Conservation (phyloP, 2,329 filamentous ascomycete species). For the Talaromyces sp. region DNA sequence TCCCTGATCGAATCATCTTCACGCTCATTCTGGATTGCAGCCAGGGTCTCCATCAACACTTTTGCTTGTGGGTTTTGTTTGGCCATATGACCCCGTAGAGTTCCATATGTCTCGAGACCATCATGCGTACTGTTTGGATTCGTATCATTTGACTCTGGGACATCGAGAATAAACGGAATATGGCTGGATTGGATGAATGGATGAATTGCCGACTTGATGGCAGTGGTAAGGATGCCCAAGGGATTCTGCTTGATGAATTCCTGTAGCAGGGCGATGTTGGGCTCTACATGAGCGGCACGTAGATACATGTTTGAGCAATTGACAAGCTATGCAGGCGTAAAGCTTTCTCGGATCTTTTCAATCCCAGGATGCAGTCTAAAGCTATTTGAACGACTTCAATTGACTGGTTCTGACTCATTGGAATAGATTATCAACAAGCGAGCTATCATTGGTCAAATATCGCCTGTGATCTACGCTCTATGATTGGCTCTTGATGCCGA, state of each 20-base stretch:
- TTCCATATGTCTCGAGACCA: conserved; percentile 32
- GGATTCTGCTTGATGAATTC: conserved; percentile 59
- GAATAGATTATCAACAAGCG: not conserved
- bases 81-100: conserved; percentile 61
- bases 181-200: conserved; percentile 58
- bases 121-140: conserved; percentile 27
- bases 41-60: conserved; percentile 52
- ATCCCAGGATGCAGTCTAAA: not conserved
- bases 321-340: not conserved
- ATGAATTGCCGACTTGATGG: conserved; percentile 49
- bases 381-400: not conserved
- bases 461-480: not conserved
- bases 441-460: not conserved
- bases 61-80: conserved; percentile 62
- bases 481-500: not conserved
- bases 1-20: conserved; percentile 23
- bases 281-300: conserved; percentile 52
- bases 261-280: conserved; percentile 48
- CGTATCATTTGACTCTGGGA: conserved; percentile 32
- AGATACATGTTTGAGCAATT: conserved; percentile 53
- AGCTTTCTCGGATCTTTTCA: not conserved
- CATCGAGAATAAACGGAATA: conserved; percentile 59
- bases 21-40: conserved; percentile 29
- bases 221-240: conserved; percentile 61
- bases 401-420: not conserved